These are phyloP conservation scores for Kregervanrija delftensis DNA, from an alignment of 805 yeast genomes.

Conservation along the genomic window DNA sequence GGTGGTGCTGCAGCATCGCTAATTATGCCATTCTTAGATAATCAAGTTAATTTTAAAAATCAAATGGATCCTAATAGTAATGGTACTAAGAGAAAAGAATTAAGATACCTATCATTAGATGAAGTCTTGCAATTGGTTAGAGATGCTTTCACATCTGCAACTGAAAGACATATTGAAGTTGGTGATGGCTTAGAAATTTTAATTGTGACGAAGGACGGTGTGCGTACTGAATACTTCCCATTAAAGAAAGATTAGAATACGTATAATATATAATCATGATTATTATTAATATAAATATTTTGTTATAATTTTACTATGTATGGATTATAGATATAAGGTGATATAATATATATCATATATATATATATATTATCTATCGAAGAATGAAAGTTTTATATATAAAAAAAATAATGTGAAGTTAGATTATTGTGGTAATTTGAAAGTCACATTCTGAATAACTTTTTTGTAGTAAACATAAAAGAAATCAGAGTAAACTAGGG, in stretches of 20 bases:
- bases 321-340: not conserved
- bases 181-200: conserved; percentile 93
- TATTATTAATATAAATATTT: not conserved
- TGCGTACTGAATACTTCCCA: conserved; percentile 73
- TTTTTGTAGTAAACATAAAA: conserved; percentile 82
- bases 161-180: conserved; percentile 97
- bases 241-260: conserved; percentile 75
- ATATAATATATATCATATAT: not conserved
- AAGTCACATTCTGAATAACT: conserved; percentile 73
- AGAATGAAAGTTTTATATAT: no score
- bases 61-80: conserved; percentile 77
- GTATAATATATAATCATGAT: not conserved
- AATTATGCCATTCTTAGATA: conserved; percentile 96
- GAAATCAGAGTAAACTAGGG: conserved; percentile 87
- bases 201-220: conserved; percentile 91
- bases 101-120: conserved; percentile 64
- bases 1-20: conserved; percentile 96
- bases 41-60: conserved; percentile 93
- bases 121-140: conserved; percentile 83
- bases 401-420: not conserved
- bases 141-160: conserved; percentile 93
- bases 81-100: conserved; percentile 55
- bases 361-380: not conserved
- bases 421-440: conserved; percentile 43
- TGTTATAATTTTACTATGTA: not conserved